Evolutionary conservation across 129 eudicot species (phyloP).

Genomic region (Cynara cardunculus): DNA sequence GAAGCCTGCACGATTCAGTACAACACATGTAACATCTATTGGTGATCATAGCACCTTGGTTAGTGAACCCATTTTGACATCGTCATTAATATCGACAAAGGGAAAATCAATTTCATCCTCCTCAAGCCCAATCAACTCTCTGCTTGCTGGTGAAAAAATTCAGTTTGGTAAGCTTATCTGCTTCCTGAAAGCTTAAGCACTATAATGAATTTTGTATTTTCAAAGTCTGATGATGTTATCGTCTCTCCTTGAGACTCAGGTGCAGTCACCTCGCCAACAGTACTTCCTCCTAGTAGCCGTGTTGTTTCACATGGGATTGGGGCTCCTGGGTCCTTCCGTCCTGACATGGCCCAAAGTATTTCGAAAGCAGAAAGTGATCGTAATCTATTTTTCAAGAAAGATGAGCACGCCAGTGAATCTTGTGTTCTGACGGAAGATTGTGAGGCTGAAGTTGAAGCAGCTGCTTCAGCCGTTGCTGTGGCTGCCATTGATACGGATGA

Average conservation of each 20-base stretch:
- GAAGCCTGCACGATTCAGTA: conserved; percentile 67
- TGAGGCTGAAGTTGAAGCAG: conserved; percentile 83
- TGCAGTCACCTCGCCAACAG: conserved; percentile 91
- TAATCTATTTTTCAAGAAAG: conserved; percentile 47
- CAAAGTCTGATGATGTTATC: neutral
- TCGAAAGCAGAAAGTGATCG: conserved; percentile 40
- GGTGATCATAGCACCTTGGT: conserved; percentile 45
- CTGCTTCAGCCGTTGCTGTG: conserved; percentile 82
- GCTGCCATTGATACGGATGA: conserved; percentile 71
- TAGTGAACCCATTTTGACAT: conserved; percentile 47
- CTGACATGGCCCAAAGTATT: conserved; percentile 47
- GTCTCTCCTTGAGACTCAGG: conserved; percentile 45
- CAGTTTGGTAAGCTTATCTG: conserved; percentile 69
- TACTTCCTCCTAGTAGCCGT: conserved; percentile 66
- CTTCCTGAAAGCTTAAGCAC: neutral
- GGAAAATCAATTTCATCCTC: conserved; percentile 61
- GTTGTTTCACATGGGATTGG: conserved; percentile 71
- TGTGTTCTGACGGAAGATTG: conserved; percentile 47
- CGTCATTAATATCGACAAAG: conserved; percentile 52
- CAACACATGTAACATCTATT: conserved; percentile 40
- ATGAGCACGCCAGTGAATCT: conserved; percentile 44
- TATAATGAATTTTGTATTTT: neutral
- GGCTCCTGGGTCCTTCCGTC: conserved; percentile 54
- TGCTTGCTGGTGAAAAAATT: conserved; percentile 95
- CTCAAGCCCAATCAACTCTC: conserved; percentile 81